A percentile compares a stretch with the other conserved stretches of the same genome.
phyloP scores from a whole-genome alignment of 2,329 filamentous ascomycete genomes.

The Penicillium sp. region DNA sequence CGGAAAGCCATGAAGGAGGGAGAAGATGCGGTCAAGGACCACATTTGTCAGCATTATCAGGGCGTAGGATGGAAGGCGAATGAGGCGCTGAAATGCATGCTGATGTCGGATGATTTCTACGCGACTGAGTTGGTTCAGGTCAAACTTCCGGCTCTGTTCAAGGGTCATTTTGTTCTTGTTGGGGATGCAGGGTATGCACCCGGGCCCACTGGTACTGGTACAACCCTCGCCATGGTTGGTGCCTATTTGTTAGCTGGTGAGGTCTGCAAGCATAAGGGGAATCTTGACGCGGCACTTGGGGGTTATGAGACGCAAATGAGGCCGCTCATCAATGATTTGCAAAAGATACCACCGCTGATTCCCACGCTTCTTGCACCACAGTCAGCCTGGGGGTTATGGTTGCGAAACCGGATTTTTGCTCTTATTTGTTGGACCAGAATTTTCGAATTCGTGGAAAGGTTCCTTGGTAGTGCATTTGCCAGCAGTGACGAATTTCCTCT shows the following conservation, averaged over 20 bases:
- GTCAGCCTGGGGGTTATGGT: conserved; percentile 47
- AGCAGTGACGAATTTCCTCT: conserved; percentile 34
- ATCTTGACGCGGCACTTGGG: conserved; percentile 35
- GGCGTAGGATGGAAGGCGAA: conserved; percentile 35
- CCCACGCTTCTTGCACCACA: conserved; percentile 46
- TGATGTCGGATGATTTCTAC: conserved; percentile 38
- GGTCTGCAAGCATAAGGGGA: conserved; percentile 26
- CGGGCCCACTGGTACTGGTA: conserved; percentile 35
- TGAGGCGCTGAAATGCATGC: conserved; percentile 31
- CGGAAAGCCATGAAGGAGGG: conserved; percentile 42
- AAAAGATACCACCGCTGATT: conserved; percentile 35
- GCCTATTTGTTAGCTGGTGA: conserved; percentile 59
- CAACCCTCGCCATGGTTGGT: conserved; percentile 34
- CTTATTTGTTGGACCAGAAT: conserved; percentile 42
- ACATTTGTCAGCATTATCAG: conserved; percentile 26
- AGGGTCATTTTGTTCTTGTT: conserved; percentile 37
- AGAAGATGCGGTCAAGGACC: conserved; percentile 35
- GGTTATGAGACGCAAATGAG: conserved; percentile 41
- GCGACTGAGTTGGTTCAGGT: conserved; percentile 35
- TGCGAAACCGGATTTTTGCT: conserved; percentile 46
- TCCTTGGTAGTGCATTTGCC: conserved; percentile 34
- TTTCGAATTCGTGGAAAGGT: conserved; percentile 30
- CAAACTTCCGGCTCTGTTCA: conserved; percentile 28
- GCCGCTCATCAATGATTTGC: conserved; percentile 36
- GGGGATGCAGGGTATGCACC: conserved; percentile 40